phyloP scores from a whole-genome alignment of 2,329 filamentous ascomycete genomes.

The Beauveria scarabaeidicola region DNA sequence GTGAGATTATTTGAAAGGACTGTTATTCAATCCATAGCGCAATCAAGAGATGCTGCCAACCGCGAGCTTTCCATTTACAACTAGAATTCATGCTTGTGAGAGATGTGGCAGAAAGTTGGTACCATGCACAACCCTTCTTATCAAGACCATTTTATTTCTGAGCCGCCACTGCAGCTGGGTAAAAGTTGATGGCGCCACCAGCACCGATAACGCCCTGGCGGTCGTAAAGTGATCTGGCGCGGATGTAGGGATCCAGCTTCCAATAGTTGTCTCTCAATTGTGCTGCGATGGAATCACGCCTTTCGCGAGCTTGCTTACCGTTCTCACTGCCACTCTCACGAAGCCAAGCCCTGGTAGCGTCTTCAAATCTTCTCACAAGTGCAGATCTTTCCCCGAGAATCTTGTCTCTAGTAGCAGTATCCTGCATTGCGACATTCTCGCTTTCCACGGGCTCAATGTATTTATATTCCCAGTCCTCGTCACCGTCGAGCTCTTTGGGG shows the following conservation, averaged over 20 bases:
- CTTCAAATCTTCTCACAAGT: constrained; percentile 67
- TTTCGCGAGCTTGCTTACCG: constrained; percentile 40
- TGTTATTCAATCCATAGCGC: background rate
- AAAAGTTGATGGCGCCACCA: constrained; percentile 64
- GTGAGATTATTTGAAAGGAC: background rate
- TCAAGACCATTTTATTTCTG: background rate
- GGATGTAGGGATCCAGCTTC: constrained; percentile 77
- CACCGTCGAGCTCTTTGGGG: constrained; percentile 74
- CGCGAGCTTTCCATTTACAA: background rate
- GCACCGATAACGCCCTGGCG: constrained; percentile 62
- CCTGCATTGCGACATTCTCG: constrained; percentile 71
- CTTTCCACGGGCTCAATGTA: constrained; percentile 68
- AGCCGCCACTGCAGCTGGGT: constrained; percentile 31
- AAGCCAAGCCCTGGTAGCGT: constrained; percentile 69
- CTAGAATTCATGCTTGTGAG: background rate
- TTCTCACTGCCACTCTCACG: constrained; percentile 31
- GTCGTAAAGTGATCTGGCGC: constrained; percentile 80
- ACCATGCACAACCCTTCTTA: background rate
- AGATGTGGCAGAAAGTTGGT: background rate
- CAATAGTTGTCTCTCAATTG: constrained; percentile 72
- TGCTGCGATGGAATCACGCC: constrained; percentile 53
- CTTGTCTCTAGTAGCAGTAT: constrained; percentile 51
- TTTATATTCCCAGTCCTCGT: constrained; percentile 74
- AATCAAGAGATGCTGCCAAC: background rate
- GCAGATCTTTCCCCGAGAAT: constrained; percentile 55